Percentiles rank a stretch among this genome's conserved stretches.
Evolutionary conservation across 1,139 yeast genomes (phyloP).

Genomic region (Pichia sp.): DNA sequence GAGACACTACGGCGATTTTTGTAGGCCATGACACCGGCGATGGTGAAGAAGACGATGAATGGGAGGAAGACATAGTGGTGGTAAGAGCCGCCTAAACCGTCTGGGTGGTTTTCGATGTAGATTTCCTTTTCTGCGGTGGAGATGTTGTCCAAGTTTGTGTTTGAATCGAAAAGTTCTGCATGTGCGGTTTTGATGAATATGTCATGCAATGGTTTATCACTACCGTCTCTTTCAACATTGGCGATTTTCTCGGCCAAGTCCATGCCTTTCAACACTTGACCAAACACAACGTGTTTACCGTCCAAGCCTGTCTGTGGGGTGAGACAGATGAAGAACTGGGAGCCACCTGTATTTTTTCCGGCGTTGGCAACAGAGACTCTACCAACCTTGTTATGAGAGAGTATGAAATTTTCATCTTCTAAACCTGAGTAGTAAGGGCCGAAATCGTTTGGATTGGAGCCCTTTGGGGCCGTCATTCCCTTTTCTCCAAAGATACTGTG

Average conservation of each 20-base stretch:
- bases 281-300: slow-evolving; percentile 77
- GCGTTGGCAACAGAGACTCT: slow-evolving; percentile 80
- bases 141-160: background rate
- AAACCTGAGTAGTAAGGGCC: slow-evolving; percentile 17
- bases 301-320: slow-evolving; percentile 58
- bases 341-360: slow-evolving; percentile 77
- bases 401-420: slow-evolving; percentile 62
- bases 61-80: slow-evolving; percentile 20
- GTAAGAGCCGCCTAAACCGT: slow-evolving; percentile 13
- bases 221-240: slow-evolving; percentile 46
- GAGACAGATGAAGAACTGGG: slow-evolving; percentile 67
- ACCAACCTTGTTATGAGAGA: slow-evolving; percentile 66
- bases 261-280: slow-evolving; percentile 69
- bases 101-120: slow-evolving; percentile 11
- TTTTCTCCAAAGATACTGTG: slow-evolving; percentile 66
- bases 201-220: slow-evolving; percentile 52
- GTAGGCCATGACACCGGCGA: slow-evolving; percentile 17
- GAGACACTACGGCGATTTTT: slow-evolving; percentile 24
- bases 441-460: slow-evolving; percentile 4
- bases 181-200: slow-evolving; percentile 29
- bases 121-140: slow-evolving; percentile 9
- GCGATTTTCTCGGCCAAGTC: slow-evolving; percentile 58
- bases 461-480: slow-evolving; percentile 38
- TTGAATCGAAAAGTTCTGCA: background rate
- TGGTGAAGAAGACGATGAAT: slow-evolving; percentile 17